These are phyloP conservation scores for Schizosaccharomyces lindneri DNA, from an alignment of 805 yeast genomes.

Conservation along the genomic window DNA sequence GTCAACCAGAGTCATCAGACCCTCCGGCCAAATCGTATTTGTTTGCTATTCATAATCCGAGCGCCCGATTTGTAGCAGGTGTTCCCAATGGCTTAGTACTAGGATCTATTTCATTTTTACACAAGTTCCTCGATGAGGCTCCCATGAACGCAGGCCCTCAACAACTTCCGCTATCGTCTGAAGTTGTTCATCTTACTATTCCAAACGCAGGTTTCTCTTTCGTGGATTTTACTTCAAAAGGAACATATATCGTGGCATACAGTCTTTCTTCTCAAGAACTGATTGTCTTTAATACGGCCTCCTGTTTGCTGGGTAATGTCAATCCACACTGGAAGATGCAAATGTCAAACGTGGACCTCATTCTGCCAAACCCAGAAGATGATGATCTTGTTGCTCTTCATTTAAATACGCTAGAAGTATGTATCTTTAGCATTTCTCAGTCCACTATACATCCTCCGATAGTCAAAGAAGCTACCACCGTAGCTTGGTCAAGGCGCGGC, in stretches of 20 bases:
- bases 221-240: neutral
- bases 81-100: neutral
- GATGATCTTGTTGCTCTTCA: neutral
- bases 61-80: neutral
- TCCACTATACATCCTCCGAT: neutral
- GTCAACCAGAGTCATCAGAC: neutral
- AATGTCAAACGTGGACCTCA: neutral
- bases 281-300: neutral
- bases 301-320: neutral
- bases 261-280: neutral
- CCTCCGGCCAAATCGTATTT: neutral
- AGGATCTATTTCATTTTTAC: neutral
- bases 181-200: neutral
- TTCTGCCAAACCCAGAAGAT: neutral
- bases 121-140: neutral
- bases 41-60: neutral
- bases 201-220: neutral
- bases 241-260: neutral
- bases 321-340: neutral
- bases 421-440: neutral
- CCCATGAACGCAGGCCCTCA: neutral
- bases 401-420: neutral
- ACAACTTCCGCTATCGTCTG: neutral
- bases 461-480: neutral
- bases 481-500: conserved; percentile 13